These are phyloP conservation scores for Sclerotiophoma versabilis DNA, from an alignment of 2,329 filamentous ascomycete genomes.

Conservation along the genomic window DNA sequence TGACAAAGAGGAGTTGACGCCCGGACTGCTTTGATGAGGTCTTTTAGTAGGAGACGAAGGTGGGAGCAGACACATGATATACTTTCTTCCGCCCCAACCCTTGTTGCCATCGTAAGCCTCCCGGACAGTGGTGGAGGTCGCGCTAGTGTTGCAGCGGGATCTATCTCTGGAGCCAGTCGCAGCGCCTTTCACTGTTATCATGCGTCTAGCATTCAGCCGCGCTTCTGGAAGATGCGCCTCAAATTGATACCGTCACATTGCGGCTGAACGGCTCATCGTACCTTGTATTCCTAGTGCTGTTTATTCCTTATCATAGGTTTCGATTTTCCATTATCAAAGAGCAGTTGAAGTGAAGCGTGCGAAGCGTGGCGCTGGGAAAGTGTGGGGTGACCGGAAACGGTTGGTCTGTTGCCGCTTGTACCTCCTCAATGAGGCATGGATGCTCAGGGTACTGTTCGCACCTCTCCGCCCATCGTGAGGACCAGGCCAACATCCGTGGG, in stretches of 20 bases:
- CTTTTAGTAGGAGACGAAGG: slow-evolving; percentile 17
- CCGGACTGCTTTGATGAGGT: not conserved
- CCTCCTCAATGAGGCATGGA: slow-evolving; percentile 28
- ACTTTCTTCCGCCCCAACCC: slow-evolving; percentile 42
- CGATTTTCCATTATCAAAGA: slow-evolving; percentile 6
- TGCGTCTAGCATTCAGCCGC: slow-evolving; percentile 14
- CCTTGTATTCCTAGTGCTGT: not conserved
- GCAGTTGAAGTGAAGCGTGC: slow-evolving; percentile 9
- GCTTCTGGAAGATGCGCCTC: slow-evolving; percentile 19
- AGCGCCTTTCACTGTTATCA: slow-evolving; percentile 31
- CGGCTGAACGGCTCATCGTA: slow-evolving; percentile 5
- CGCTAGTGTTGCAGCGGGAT: slow-evolving; percentile 33
- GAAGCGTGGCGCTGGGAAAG: slow-evolving; percentile 30
- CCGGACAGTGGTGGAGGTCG: slow-evolving; percentile 35
- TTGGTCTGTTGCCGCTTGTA: slow-evolving; percentile 38
- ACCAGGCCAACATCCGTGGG: slow-evolving; percentile 6
- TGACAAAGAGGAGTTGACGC: not conserved
- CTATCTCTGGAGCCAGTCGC: slow-evolving; percentile 27
- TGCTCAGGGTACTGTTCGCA: slow-evolving; percentile 6
- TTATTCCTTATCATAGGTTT: not conserved
- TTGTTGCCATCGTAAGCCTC: slow-evolving; percentile 32
- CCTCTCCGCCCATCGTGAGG: slow-evolving; percentile 11
- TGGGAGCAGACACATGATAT: slow-evolving; percentile 43
- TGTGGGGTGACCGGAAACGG: slow-evolving; percentile 36
- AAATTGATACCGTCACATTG: slow-evolving; percentile 14